phyloP scores from a whole-genome alignment of 225 moss, liverwort and hornwort genomes.

The Takakia lepidozioides region DNA sequence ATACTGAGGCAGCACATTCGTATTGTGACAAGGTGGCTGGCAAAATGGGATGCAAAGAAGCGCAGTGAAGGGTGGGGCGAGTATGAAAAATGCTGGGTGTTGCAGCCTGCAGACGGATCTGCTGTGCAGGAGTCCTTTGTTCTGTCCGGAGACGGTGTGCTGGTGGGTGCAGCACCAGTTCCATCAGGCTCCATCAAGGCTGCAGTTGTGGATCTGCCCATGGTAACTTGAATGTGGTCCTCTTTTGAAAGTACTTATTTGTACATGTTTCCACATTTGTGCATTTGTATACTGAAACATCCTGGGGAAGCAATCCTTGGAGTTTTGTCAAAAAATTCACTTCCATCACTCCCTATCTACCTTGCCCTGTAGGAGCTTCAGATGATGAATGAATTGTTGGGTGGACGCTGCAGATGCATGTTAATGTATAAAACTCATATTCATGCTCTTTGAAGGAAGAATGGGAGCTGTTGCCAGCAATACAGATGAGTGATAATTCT shows the following conservation, averaged over 20 bases:
- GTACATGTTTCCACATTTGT: neutral
- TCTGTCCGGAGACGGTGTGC: neutral
- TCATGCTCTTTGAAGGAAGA: too few relatives aligned
- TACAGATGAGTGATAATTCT: too few relatives aligned
- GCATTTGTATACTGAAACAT: too few relatives aligned
- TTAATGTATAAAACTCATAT: too few relatives aligned
- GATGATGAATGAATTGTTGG: too few relatives aligned
- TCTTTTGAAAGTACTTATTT: neutral
- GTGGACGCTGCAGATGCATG: too few relatives aligned
- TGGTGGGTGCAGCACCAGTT: constrained; percentile 1
- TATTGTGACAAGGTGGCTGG: neutral
- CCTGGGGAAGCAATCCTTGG: too few relatives aligned
- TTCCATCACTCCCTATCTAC: too few relatives aligned
- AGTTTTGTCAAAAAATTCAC: too few relatives aligned
- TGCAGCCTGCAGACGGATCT: constrained; percentile 1
- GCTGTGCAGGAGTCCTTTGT: neutral
- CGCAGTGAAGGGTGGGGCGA: constrained; percentile 2
- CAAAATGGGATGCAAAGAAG: too few relatives aligned
- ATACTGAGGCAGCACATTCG: neutral
- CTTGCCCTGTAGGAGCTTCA: too few relatives aligned
- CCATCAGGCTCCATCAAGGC: neutral
- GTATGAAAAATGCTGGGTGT: constrained; percentile 1
- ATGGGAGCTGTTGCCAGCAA: too few relatives aligned
- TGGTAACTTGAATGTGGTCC: neutral
- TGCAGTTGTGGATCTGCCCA: constrained; percentile 1